Evolutionary conservation across 2,329 filamentous ascomycete species (phyloP).

Genomic region (Phaeoacremonium minimum): DNA sequence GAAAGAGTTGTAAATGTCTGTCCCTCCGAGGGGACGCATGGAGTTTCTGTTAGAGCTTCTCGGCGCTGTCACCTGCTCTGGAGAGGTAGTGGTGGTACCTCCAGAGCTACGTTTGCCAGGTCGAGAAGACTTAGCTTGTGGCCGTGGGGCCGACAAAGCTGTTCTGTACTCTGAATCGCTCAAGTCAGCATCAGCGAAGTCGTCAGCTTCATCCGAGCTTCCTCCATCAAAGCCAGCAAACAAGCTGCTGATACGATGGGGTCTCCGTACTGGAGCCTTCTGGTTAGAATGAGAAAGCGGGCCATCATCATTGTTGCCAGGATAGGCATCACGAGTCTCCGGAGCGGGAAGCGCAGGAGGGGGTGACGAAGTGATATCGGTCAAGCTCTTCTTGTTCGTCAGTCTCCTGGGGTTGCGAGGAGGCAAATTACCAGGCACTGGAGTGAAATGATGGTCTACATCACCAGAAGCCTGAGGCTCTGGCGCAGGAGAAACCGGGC

Average conservation of each 20-base stretch:
- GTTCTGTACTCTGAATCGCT: conserved; percentile 67
- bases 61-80: conserved; percentile 33
- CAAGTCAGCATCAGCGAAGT: conserved; percentile 55
- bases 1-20: conserved; percentile 42
- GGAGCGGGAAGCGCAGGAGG: conserved; percentile 21
- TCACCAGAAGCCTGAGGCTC: conserved; percentile 28
- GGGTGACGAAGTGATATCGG: conserved; percentile 48
- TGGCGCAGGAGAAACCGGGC: conserved; percentile 17
- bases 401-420: conserved; percentile 58
- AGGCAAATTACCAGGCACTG: conserved; percentile 48
- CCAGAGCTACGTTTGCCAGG: conserved; percentile 37
- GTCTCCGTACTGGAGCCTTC: conserved; percentile 59
- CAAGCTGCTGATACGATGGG: conserved; percentile 76
- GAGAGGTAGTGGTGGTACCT: conserved; percentile 31
- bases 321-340: conserved; percentile 62
- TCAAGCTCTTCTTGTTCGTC: conserved; percentile 36
- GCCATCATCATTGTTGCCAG: conserved; percentile 77
- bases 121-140: conserved; percentile 33
- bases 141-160: conserved; percentile 59
- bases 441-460: conserved; percentile 39
- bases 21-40: conserved; percentile 27
- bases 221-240: conserved; percentile 78
- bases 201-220: conserved; percentile 63
- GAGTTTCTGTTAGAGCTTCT: conserved; percentile 15
- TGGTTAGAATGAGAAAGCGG: conserved; percentile 62